Percentiles rank a stretch among this genome's conserved stretches.
These are phyloP conservation scores for Parathielavia appendiculata DNA, from an alignment of 495 filamentous ascomycete species.

Conservation along the genomic window DNA sequence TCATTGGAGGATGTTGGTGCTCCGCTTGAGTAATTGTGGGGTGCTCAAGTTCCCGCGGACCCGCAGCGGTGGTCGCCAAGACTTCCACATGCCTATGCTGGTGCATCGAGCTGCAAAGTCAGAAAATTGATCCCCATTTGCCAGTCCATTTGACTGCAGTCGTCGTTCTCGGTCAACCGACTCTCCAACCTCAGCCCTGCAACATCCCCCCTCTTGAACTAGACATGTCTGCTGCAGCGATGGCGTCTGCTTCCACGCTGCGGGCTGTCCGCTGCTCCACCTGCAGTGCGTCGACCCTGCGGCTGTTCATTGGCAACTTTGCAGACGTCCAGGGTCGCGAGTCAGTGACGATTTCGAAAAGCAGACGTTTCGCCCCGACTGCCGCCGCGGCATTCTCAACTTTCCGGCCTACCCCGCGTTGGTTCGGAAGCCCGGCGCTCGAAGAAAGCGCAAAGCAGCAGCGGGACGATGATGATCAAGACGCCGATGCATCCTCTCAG, in stretches of 20 bases:
- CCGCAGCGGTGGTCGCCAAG: neutral
- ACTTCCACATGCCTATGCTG: no score
- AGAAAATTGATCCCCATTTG: no score
- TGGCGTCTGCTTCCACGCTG: conserved; percentile 19
- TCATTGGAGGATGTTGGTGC: conserved; percentile 6
- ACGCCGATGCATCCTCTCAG: neutral
- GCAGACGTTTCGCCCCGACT: neutral
- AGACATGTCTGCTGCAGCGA: conserved; percentile 5
- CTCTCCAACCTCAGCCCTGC: neutral
- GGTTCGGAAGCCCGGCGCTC: conserved; percentile 18
- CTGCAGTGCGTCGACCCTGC: conserved; percentile 27
- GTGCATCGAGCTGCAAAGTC: no score
- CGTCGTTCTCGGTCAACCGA: neutral
- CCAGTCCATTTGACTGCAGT: no score
- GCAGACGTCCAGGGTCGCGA: conserved; percentile 7
- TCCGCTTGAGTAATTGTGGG: neutral
- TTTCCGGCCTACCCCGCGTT: conserved; percentile 21
- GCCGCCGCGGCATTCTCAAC: conserved; percentile 22
- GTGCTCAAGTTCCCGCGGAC: neutral
- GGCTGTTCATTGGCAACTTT: conserved; percentile 21
- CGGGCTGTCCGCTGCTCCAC: conserved; percentile 28
- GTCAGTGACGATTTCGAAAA: conserved; percentile 2
- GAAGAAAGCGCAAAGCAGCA: conserved; percentile 14
- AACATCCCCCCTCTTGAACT: neutral
- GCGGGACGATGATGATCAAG: conserved; percentile 1